Base-by-base conservation (phyloP, 1,139 yeast species). In the Suhomyces taliae region DNA sequence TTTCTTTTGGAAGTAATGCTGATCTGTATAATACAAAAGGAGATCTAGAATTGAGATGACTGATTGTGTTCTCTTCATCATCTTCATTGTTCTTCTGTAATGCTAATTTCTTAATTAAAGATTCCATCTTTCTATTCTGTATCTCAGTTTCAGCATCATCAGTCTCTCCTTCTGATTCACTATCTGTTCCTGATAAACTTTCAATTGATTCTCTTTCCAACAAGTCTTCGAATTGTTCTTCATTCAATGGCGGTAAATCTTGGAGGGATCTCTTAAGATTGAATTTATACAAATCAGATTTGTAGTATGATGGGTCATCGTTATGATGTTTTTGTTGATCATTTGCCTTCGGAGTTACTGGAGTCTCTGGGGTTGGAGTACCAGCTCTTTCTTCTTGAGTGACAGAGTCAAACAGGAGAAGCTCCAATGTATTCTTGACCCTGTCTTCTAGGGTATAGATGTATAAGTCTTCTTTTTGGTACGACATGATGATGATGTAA, bases 31-130 rank as follows among this genome's bases (percentile, higher is more conserved):
- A 66, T 2, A 86, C 69, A 52, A 70, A 78, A 1, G 95, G 88
- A 0, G 90, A 80, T 55, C 79, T 78, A 0, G 90, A 83, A 52
- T 84, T 79, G 51, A 84, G 62, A 55, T 77, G 82, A 54, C 85
- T 79, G 6, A 74, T 70, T 0, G 69, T 60, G 7, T 70, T 60
- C 33, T 66, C 69, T 2, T 67, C 67, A 1, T 60, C 62, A 2
- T 55, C 57, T 2, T 53, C 53, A 7, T 41, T 41, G 3, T 31
- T 5, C 32, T 24, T 29, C 8, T 50, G 47, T 4, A 62, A 34
- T 37, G 61, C 61, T 32, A 63, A 55, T 43, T 62, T 64, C 43
- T 75, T 77, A 40, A 75, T 61, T 24, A 72, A 63, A 0, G 70
- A 59, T 7, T 70, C 69, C 31, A 76, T 56, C 37, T 58, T 60